Evolutionary conservation across 2,329 filamentous ascomycete genomes (phyloP).

Genomic region (Cercospora sp.): DNA sequence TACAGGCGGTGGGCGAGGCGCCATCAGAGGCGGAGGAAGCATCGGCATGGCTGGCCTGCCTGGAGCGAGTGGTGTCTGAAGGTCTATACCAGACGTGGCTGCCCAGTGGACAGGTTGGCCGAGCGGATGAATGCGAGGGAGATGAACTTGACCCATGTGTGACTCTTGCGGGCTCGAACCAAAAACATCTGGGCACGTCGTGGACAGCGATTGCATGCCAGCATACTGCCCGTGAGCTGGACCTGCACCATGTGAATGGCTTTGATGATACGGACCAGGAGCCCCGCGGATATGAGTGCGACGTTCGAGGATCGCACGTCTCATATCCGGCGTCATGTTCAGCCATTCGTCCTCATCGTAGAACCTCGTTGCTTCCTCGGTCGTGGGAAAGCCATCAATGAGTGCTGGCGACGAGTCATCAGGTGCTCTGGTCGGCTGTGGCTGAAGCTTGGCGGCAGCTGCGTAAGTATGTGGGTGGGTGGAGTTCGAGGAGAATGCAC

Average conservation of each 20-base stretch:
- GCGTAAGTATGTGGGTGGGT: background rate
- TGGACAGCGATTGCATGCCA: background rate
- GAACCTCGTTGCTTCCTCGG: conserved; percentile 10
- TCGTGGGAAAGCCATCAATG: background rate
- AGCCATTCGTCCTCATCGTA: conserved; percentile 17
- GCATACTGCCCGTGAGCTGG: background rate
- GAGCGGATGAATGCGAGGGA: conserved; percentile 22
- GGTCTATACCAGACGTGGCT: conserved; percentile 19
- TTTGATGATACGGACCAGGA: background rate
- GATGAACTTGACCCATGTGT: conserved; percentile 25
- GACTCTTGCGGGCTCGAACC: conserved; percentile 8
- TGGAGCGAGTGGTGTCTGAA: conserved; percentile 22
- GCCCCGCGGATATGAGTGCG: background rate
- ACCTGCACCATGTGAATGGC: background rate
- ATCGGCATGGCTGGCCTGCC: conserved; percentile 17
- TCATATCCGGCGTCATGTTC: conserved; percentile 5
- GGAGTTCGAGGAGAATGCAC: background rate
- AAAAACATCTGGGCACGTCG: conserved; percentile 6
- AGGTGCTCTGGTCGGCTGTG: background rate
- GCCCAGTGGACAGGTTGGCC: conserved; percentile 27
- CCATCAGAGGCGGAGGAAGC: conserved; percentile 10
- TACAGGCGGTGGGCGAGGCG: conserved; percentile 20
- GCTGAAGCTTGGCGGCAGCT: conserved; percentile 13
- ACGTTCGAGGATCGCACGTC: conserved; percentile 8
- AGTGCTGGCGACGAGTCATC: background rate